A percentile compares a stretch with the other conserved stretches of the same genome.
These are phyloP conservation scores for Wallacemonas collosoma DNA, from an alignment of 208 protist genomes.

Conservation along the genomic window DNA sequence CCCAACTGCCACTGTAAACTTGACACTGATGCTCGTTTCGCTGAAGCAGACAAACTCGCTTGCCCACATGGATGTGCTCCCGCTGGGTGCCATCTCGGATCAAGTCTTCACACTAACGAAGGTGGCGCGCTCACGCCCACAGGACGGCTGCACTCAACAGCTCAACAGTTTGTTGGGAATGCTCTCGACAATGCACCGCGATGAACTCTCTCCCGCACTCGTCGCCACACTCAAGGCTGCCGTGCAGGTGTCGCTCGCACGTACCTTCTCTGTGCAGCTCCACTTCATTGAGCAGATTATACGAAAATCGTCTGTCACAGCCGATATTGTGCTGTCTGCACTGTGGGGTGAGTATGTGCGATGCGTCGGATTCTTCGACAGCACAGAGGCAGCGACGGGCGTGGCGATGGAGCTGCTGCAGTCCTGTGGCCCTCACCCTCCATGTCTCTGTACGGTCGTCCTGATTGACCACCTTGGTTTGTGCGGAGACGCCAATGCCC, in stretches of 20 bases:
- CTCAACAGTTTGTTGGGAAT: constrained; percentile 49
- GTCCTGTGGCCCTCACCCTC: constrained; percentile 1
- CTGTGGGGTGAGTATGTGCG: constrained; percentile 58
- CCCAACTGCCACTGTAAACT: constrained; percentile 66
- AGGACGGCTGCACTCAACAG: constrained; percentile 31
- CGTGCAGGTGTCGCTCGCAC: constrained; percentile 58
- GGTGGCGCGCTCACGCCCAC: constrained; percentile 23
- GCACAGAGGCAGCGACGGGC: constrained; percentile 21
- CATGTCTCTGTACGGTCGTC: constrained; percentile 34
- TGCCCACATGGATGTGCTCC: constrained; percentile 34
- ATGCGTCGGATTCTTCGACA: constrained; percentile 37
- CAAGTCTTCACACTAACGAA: constrained; percentile 41
- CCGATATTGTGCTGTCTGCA: constrained; percentile 28
- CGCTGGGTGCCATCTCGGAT: constrained; percentile 72
- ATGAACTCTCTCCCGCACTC: constrained; percentile 32
- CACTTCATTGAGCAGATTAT: constrained; percentile 57
- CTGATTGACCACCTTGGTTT: constrained; percentile 22
- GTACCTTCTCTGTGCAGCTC: constrained; percentile 42
- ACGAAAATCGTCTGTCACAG: constrained; percentile 33
- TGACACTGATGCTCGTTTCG: constrained; percentile 57
- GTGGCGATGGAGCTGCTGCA: constrained; percentile 28
- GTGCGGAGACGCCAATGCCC: constrained; percentile 13
- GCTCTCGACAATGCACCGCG: constrained; percentile 27
- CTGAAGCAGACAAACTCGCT: constrained; percentile 40
- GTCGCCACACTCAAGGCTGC: constrained; percentile 39